Base-by-base conservation (phyloP, 306 rosid species). In the Acacia confusa region DNA sequence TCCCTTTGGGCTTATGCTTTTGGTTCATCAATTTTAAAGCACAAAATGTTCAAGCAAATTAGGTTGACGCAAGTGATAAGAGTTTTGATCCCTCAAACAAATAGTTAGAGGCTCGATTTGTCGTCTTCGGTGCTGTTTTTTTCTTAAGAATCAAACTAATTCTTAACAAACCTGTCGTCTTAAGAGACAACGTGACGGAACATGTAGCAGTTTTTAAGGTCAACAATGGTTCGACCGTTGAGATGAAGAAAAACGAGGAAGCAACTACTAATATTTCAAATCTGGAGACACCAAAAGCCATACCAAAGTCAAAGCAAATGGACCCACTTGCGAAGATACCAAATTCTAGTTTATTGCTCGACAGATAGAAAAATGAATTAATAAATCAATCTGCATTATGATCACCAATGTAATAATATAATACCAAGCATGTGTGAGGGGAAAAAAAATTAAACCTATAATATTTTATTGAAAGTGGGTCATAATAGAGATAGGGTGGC, bases 181-280 rank as follows among this genome's bases (percentile, higher is more conserved):
- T 71, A 71, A 75, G 77, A 64, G 82, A 74, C 82, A 76, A 78
- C 64, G 30, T 82, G 65, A 78, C 73, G 72, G 75, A 81, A 75
- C 79, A 82, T 76, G 74, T 36, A 47, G 11, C 50, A 52, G 57
- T 22, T 70, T 70, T 70, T 12, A 81, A 84, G 80, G 91, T 86
- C 91, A 88, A 86, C 72, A 76, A 55, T 45, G 74, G 78, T 79
- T 79, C 68, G 79, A 86, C 84, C 70, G 79, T 88, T 85, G 85
- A 81, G 75, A 65, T 34, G 28, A 73, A 70, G 40, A 61, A 81
- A 34, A 61, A 84, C 58, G 82, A 77, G 50, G 22, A 47, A 77
- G 70, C 30, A 76, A 58, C 43, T 67, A 9, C 77, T 14, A 57
- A 58, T 34, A 81, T 77, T 85, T 73, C 78, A 76, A 77, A 68